These are phyloP conservation scores for Colletotrichum kahawae DNA, from an alignment of 2,329 filamentous ascomycete genomes.

Conservation along the genomic window DNA sequence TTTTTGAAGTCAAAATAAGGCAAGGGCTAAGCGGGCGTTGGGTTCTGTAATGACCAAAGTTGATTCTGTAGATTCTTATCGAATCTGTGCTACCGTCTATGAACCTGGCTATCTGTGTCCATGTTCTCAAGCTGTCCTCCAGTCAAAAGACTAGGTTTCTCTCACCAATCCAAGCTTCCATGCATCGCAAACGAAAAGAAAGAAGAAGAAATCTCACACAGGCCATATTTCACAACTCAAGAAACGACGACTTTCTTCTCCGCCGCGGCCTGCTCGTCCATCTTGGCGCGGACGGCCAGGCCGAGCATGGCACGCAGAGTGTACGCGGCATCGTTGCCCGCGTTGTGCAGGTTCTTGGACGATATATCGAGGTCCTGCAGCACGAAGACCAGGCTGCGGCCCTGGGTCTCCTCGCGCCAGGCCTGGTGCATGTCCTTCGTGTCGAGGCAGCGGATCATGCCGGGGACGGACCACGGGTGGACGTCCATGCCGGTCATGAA, in stretches of 20 bases:
- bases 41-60: not conserved
- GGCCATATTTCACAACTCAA: not conserved
- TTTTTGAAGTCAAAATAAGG: conserved; percentile 16
- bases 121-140: not conserved
- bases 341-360: conserved; percentile 22
- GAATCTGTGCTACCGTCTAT: not conserved
- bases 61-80: not conserved
- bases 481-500: conserved; percentile 62
- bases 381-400: conserved; percentile 63
- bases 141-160: not conserved
- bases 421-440: conserved; percentile 74
- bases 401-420: conserved; percentile 57
- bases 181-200: not conserved
- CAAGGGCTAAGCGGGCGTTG: not conserved
- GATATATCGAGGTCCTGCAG: conserved; percentile 43
- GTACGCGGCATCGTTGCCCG: conserved; percentile 23
- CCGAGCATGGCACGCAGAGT: conserved; percentile 26
- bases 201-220: not conserved
- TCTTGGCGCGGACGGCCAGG: conserved; percentile 25
- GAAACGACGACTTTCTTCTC: not conserved
- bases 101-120: not conserved
- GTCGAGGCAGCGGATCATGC: conserved; percentile 72
- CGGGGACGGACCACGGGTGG: conserved; percentile 53
- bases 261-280: not conserved
- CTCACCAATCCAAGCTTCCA: not conserved